Evolutionary conservation across 1,284 basidiomycete genomes (phyloP).

Genomic region (Cryptococcus hybrid): DNA sequence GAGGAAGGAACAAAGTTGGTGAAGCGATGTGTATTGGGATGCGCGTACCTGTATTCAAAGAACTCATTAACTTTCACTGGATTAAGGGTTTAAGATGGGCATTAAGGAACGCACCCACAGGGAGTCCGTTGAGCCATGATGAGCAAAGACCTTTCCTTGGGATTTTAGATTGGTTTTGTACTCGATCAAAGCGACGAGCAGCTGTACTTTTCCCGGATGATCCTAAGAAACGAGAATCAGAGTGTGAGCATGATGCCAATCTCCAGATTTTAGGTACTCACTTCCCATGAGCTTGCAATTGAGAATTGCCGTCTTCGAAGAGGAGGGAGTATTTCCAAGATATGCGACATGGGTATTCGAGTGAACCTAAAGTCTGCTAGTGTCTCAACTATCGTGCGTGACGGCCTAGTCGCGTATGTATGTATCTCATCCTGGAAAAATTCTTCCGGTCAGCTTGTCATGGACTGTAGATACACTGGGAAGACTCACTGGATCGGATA

Average conservation of each 20-base stretch:
- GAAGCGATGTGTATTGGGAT: constrained; percentile 66
- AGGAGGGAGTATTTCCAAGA: constrained; percentile 78
- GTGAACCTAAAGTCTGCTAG: constrained; percentile 79
- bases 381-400: constrained; percentile 80
- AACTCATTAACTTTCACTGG: not conserved
- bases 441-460: not conserved
- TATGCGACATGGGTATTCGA: constrained; percentile 69
- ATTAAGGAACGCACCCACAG: too few species aligned
- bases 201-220: constrained; percentile 68
- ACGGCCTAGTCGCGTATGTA: constrained; percentile 77
- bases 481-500: constrained; percentile 56
- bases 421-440: constrained; percentile 77
- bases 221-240: constrained; percentile 49
- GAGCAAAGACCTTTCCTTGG: constrained; percentile 85
- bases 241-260: not conserved
- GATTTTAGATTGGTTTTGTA: constrained; percentile 80
- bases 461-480: constrained; percentile 48
- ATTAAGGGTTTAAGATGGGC: too few species aligned
- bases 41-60: constrained; percentile 23
- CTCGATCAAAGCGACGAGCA: constrained; percentile 86
- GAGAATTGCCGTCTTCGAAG: constrained; percentile 88
- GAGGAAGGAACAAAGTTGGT: constrained; percentile 67
- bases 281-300: constrained; percentile 72
- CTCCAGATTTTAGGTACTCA: constrained; percentile 15
- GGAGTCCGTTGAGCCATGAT: constrained; percentile 62